These are phyloP conservation scores for Lichtheimia corymbifera DNA, from an alignment of 371 early-diverging fungal species.

Conservation along the genomic window DNA sequence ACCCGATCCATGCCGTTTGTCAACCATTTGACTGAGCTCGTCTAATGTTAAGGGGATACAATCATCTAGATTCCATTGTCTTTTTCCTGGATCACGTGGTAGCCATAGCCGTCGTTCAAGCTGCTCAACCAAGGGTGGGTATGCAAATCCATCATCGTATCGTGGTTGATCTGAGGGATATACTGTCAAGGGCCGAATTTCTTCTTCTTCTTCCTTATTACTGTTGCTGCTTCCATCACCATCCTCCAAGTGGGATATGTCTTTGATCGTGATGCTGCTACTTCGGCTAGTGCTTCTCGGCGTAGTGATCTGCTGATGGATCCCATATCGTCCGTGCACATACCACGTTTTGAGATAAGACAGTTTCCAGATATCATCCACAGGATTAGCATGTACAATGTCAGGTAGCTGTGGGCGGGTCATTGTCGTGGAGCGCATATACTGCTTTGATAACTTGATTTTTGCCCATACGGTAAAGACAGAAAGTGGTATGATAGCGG, in stretches of 20 bases:
- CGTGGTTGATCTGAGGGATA: slow-evolving; percentile 15
- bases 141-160: slow-evolving; percentile 31
- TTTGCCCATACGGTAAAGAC: slow-evolving; percentile 58
- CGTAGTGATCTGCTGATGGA: neutral
- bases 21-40: slow-evolving; percentile 3
- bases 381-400: neutral
- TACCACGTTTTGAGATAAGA: slow-evolving; percentile 37
- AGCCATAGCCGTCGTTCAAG: slow-evolving; percentile 12
- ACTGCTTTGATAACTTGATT: slow-evolving; percentile 44
- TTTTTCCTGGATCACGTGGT: slow-evolving; percentile 10
- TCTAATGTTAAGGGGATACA: slow-evolving; percentile 20
- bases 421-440: slow-evolving; percentile 31
- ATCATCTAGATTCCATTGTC: slow-evolving; percentile 25
- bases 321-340: slow-evolving; percentile 33
- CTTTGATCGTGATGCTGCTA: neutral
- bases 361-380: slow-evolving; percentile 43
- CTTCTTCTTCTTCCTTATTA: neutral
- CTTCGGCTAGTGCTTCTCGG: neutral
- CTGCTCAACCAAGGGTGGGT: slow-evolving; percentile 29
- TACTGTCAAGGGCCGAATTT: neutral
- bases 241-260: neutral
- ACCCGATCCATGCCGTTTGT: neutral
- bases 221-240: neutral
- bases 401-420: neutral
- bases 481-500: slow-evolving; percentile 45